Percentiles rank a stretch among this genome's conserved stretches.
phyloP scores from a whole-genome alignment of 73 alveolate species.

The Tetrahymena borealis region DNA sequence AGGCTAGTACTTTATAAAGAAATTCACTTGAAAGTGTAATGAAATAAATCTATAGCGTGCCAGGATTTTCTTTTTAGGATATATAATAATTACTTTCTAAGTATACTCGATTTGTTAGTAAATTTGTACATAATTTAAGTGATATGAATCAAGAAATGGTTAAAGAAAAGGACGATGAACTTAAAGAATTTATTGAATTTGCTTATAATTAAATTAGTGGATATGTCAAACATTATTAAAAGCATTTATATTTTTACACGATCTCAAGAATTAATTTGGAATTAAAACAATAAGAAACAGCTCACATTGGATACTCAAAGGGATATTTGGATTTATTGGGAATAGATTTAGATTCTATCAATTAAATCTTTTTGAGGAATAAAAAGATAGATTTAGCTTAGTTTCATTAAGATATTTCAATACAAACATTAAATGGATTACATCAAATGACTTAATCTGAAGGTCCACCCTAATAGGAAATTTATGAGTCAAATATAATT shows the following conservation, averaged over 20 bases:
- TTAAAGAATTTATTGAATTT: too few species aligned
- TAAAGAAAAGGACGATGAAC: too few species aligned
- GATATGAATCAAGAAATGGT: too few species aligned
- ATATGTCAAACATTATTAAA: too few species aligned
- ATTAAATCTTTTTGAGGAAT: not conserved
- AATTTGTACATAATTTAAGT: too few species aligned
- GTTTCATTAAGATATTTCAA: not conserved
- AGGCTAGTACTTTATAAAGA: not conserved
- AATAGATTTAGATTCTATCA: not conserved
- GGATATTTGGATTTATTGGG: not conserved
- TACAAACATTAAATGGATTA: not conserved
- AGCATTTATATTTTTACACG: not conserved
- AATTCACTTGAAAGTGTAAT: not conserved
- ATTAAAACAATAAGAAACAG: not conserved
- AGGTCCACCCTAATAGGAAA: not conserved
- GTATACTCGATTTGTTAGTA: too few species aligned
- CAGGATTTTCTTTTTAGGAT: not conserved
- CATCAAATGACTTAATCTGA: not conserved
- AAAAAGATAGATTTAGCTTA: not conserved
- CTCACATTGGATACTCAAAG: not conserved
- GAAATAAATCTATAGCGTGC: not conserved
- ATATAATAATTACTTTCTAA: too few species aligned
- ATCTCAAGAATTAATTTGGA: not conserved
- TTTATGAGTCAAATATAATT: not conserved
- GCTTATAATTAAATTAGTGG: too few species aligned